Conservation (phyloP, 331 rosid species). For the Pyrus hybrid region DNA sequence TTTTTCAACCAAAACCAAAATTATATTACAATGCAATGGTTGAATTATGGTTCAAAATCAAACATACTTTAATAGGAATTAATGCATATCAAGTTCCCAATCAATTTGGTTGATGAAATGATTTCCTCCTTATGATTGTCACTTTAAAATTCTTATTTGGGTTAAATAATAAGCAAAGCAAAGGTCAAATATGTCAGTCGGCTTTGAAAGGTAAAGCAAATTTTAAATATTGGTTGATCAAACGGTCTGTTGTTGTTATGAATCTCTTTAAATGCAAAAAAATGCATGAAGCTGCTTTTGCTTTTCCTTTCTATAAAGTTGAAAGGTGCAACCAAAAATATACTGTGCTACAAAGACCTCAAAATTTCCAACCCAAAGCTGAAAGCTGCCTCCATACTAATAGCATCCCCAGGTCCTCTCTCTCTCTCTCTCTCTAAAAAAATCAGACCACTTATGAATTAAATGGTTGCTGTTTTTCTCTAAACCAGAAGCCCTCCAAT, state of each 20-base stretch:
- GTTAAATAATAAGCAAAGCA: slow-evolving; percentile 10
- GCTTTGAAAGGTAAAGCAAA: slow-evolving; percentile 20
- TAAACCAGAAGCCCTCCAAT: background rate
- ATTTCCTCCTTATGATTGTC: background rate
- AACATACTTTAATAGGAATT: background rate
- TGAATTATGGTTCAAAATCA: background rate
- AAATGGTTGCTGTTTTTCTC: slow-evolving; percentile 17
- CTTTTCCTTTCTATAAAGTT: slow-evolving; percentile 67
- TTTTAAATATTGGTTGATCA: slow-evolving; percentile 26
- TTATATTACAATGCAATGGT: background rate
- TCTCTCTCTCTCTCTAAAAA: slow-evolving; percentile 18
- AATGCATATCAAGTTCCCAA: background rate
- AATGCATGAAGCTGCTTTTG: slow-evolving; percentile 36
- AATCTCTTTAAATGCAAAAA: slow-evolving; percentile 40
- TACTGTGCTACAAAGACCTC: slow-evolving; percentile 4
- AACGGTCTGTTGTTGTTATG: slow-evolving; percentile 48
- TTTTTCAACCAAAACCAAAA: too few species aligned
- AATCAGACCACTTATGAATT: background rate
- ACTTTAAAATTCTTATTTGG: background rate
- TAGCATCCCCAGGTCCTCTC: slow-evolving; percentile 8
- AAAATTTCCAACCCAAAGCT: slow-evolving; percentile 7
- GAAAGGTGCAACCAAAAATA: slow-evolving; percentile 40
- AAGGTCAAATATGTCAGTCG: slow-evolving; percentile 16
- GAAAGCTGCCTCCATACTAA: background rate
- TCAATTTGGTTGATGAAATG: background rate